A percentile compares a stretch with the other conserved stretches of the same genome.
These are phyloP conservation scores for Sarocladium brachiariae DNA, from an alignment of 2,329 filamentous ascomycete species.

Conservation along the genomic window DNA sequence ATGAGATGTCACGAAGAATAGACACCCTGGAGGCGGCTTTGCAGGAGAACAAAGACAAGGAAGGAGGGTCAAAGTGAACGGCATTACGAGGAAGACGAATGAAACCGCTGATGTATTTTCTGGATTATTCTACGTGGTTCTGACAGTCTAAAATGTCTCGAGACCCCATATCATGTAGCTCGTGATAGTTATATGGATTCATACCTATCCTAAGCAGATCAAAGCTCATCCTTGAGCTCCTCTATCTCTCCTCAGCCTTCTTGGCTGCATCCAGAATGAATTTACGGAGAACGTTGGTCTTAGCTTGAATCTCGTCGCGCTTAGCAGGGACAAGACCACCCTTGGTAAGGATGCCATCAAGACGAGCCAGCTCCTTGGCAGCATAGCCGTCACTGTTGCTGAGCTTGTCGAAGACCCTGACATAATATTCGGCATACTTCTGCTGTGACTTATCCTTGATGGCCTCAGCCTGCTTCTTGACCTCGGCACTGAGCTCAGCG, in stretches of 20 bases:
- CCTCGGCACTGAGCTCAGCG: conserved; percentile 60
- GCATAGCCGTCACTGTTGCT: conserved; percentile 70
- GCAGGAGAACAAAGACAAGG: conserved; percentile 46
- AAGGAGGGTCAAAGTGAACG: conserved; percentile 13
- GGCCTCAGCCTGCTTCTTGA: conserved; percentile 61
- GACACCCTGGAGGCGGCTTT: conserved; percentile 76
- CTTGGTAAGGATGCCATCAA: conserved; percentile 77
- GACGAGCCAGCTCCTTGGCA: conserved; percentile 75
- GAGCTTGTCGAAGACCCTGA: conserved; percentile 84
- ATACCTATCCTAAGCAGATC: conserved; percentile 16
- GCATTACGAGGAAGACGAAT: not conserved
- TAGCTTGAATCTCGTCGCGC: conserved; percentile 77
- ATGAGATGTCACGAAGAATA: conserved; percentile 82
- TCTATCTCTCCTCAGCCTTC: conserved; percentile 32
- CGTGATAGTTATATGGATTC: conserved; percentile 17
- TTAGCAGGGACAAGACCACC: conserved; percentile 79
- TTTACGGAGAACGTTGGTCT: conserved; percentile 80
- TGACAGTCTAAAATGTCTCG: no score
- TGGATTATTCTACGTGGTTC: no score
- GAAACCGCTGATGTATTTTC: not conserved
- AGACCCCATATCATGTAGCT: no score
- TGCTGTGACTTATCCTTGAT: conserved; percentile 56
- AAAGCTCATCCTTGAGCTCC: conserved; percentile 63
- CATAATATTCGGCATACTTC: conserved; percentile 90
- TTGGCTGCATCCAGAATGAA: conserved; percentile 59